Base-by-base conservation (phyloP, 192 early-diverging fungal genomes). In the Spizellomyces punctatus region DNA sequence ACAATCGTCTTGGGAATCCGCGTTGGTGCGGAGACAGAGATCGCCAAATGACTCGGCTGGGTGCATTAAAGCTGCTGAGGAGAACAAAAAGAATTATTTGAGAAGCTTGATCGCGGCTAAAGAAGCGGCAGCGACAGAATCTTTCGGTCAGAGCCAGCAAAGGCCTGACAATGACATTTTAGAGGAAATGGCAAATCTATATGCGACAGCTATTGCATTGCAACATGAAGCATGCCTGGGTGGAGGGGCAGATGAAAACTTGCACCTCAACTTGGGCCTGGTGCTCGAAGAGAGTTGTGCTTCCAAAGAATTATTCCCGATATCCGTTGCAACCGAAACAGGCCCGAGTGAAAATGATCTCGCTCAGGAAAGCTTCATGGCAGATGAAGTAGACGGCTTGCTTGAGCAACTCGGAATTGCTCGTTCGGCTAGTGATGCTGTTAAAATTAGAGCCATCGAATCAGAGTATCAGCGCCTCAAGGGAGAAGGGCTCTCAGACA, bases 381-480 rank as follows among this genome's bases (percentile, higher is more conserved):
- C 42, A 16, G 85, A 86, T 62, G 85, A 86, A 63, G 79, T 85
- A 5, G 68, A 80, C 6, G 85, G 85, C 7, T 65, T 85, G 36
- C 73, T 86, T 43, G 58, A 77, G 45, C 64, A 73, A 10, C 74
- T 86, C 6, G 83, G 77, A 0, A 71, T 86, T 8, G 36, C 73
- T n/a, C 69, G 57, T 41, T 54, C 43, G 62, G 77, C 79, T 36
- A 79, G 65, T 63, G 72, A 86, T 59, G 69, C 73, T 4, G 52
- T 55, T 4, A 78, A 82, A 69, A 43, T 86, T 1, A 70, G 76
- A 58, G 85, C 82, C 19, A 81, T 86, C 17, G 82, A 85, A 49
- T 79, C 43, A 22, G 85, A 86, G 59, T 86, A 78, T 66, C 80
- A 81, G 43, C 58, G 82, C 14, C 63, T 86, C 8, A 43, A 47